Conservation (phyloP, 306 rosid genomes). For the Prunus kanzakura region DNA sequence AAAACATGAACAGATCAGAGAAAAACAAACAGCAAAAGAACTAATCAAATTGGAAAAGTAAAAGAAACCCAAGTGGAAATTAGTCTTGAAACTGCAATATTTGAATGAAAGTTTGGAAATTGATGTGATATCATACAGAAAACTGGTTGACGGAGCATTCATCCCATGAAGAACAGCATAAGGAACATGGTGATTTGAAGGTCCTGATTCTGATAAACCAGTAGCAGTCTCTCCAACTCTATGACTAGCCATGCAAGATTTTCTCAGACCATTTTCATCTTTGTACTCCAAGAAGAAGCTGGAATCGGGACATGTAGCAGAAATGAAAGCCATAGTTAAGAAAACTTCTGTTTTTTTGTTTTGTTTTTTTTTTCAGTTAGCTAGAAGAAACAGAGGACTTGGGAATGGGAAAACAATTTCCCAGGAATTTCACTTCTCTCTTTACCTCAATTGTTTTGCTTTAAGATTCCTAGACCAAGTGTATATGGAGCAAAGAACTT, state of each 20-base stretch:
- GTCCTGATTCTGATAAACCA: constrained; percentile 75
- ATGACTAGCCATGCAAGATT: constrained; percentile 71
- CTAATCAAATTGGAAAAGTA: neutral
- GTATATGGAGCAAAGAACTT: constrained; percentile 31
- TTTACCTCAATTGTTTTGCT: constrained; percentile 34
- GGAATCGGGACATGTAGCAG: constrained; percentile 28
- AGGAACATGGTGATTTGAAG: constrained; percentile 66
- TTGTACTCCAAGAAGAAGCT: constrained; percentile 37
- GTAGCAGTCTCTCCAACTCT: constrained; percentile 52
- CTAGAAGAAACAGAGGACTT: constrained; percentile 30
- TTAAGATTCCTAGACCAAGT: constrained; percentile 25
- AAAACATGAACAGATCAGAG: neutral
- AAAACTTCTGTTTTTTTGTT: neutral
- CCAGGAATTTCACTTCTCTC: constrained; percentile 2
- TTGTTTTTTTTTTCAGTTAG: neutral
- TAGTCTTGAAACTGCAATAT: neutral
- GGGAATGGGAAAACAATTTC: neutral
- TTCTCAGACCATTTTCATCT: constrained; percentile 44
- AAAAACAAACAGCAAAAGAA: neutral
- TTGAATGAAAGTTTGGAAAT: neutral
- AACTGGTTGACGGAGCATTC: constrained; percentile 45
- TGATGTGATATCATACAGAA: constrained; percentile 51
- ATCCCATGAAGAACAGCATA: constrained; percentile 74
- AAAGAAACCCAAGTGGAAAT: neutral
- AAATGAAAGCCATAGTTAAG: constrained; percentile 21